phyloP scores from a whole-genome alignment of 1,284 basidiomycete species.

The Pseudozyma sp. region DNA sequence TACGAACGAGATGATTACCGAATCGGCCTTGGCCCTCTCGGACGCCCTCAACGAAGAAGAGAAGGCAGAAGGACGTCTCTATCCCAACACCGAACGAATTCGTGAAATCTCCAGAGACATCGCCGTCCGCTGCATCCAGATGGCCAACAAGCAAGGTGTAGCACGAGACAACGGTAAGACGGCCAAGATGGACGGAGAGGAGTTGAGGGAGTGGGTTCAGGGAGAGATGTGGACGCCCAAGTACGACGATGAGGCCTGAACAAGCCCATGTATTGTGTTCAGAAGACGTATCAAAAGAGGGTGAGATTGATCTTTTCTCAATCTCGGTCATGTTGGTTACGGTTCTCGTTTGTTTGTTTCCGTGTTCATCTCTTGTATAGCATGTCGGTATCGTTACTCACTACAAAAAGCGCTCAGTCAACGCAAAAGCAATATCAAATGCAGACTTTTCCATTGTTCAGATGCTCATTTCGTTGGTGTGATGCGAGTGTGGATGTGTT shows the following conservation, averaged over 20 bases:
- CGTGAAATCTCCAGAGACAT: constrained; percentile 63
- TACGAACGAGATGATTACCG: constrained; percentile 79
- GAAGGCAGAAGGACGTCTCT: constrained; percentile 68
- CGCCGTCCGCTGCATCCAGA: constrained; percentile 59
- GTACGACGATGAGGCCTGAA: constrained; percentile 47
- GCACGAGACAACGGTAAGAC: constrained; percentile 63
- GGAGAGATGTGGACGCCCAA: constrained; percentile 65
- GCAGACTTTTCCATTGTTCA: too few relatives aligned
- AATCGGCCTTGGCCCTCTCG: constrained; percentile 78
- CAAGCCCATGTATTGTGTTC: not conserved
- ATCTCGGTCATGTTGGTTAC: too few relatives aligned
- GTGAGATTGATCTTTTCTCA: too few relatives aligned
- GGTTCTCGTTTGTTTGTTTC: too few relatives aligned
- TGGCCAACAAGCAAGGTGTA: constrained; percentile 63
- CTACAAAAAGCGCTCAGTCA: too few relatives aligned
- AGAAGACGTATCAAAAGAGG: not conserved
- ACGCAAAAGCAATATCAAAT: too few relatives aligned
- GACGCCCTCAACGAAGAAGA: constrained; percentile 82
- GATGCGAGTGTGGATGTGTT: too few relatives aligned
- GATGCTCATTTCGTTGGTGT: too few relatives aligned
- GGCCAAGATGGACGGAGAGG: constrained; percentile 55
- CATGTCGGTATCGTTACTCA: too few relatives aligned
- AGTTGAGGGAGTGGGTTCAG: constrained; percentile 60
- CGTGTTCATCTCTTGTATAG: too few relatives aligned
- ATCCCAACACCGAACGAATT: constrained; percentile 63